These are phyloP conservation scores for Hypoxylon trugodes DNA, from an alignment of 495 filamentous ascomycete genomes.

Conservation along the genomic window DNA sequence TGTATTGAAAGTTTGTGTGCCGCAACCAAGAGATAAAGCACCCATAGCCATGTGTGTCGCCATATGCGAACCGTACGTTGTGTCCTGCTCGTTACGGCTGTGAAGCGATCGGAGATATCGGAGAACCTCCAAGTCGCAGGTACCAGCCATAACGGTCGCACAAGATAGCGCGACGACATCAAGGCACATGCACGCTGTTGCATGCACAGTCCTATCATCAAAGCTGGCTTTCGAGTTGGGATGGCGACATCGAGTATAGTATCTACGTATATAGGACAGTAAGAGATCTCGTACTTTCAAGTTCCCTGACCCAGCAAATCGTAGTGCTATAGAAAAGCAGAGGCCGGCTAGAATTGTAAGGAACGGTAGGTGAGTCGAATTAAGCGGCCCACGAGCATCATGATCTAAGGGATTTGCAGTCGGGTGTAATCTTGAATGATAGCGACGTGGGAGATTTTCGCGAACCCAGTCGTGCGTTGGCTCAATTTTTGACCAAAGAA, in stretches of 20 bases:
- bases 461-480: constrained; percentile 77
- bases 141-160: constrained; percentile 94
- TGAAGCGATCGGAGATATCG: constrained; percentile 88
- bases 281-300: constrained; percentile 77
- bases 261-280: constrained; percentile 83
- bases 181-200: constrained; percentile 88
- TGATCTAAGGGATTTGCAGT: constrained; percentile 15
- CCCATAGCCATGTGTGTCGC: constrained; percentile 93
- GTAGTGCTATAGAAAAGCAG: constrained; percentile 83
- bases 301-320: constrained; percentile 85
- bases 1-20: constrained; percentile 90
- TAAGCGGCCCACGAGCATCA: constrained; percentile 35
- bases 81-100: constrained; percentile 83
- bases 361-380: constrained; percentile 72
- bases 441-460: constrained; percentile 72
- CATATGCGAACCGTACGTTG: constrained; percentile 91
- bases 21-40: constrained; percentile 88
- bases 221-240: constrained; percentile 62
- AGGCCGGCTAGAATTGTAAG: constrained; percentile 92
- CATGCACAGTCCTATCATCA: constrained; percentile 80
- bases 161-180: constrained; percentile 81
- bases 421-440: constrained; percentile 58
- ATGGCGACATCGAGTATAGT: constrained; percentile 77
- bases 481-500: constrained; percentile 88
- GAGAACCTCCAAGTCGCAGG: constrained; percentile 87